phyloP scores from a whole-genome alignment of 2,329 filamentous ascomycete genomes.

The Exophiala xenobiotica region DNA sequence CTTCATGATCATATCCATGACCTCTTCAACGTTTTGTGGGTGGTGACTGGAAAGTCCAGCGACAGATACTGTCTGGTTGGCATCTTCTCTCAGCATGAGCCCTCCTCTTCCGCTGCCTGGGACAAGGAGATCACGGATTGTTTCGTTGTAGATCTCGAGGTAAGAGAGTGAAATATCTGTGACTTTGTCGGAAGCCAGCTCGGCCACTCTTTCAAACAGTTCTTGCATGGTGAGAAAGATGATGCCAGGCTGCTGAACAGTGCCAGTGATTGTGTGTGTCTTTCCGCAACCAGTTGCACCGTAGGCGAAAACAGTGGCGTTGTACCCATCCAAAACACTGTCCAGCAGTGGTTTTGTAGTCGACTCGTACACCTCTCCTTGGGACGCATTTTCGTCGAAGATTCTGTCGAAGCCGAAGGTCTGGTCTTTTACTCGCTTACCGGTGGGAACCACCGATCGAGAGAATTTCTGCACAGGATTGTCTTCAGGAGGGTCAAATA shows the following conservation, averaged over 20 bases:
- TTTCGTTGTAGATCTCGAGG: slow-evolving; percentile 98
- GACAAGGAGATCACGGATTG: slow-evolving; percentile 91
- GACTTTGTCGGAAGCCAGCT: slow-evolving; percentile 78
- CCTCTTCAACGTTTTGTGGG: slow-evolving; percentile 86
- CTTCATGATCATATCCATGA: slow-evolving; percentile 98
- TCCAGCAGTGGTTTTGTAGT: slow-evolving; percentile 89
- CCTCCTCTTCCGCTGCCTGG: slow-evolving; percentile 78
- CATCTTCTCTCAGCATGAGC: slow-evolving; percentile 90
- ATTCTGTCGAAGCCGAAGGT: slow-evolving; percentile 96
- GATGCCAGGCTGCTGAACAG: slow-evolving; percentile 87
- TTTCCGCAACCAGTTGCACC: slow-evolving; percentile 97
- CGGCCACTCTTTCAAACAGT: slow-evolving; percentile 92
- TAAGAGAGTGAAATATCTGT: slow-evolving; percentile 93
- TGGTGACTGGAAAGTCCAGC: slow-evolving; percentile 87
- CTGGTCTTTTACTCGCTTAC: slow-evolving; percentile 94
- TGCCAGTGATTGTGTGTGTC: slow-evolving; percentile 95
- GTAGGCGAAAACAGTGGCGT: slow-evolving; percentile 97
- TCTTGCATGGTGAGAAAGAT: slow-evolving; percentile 99
- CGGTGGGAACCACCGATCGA: slow-evolving; percentile 73
- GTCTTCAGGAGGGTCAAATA: slow-evolving; percentile 96
- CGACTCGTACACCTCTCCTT: slow-evolving; percentile 91
- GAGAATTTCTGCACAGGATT: slow-evolving; percentile 87
- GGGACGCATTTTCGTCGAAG: slow-evolving; percentile 91
- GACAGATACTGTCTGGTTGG: slow-evolving; percentile 88
- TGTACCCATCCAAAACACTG: slow-evolving; percentile 94